These are phyloP conservation scores for Isatis lusitanica DNA, from an alignment of 441 rosid species.

Conservation along the genomic window DNA sequence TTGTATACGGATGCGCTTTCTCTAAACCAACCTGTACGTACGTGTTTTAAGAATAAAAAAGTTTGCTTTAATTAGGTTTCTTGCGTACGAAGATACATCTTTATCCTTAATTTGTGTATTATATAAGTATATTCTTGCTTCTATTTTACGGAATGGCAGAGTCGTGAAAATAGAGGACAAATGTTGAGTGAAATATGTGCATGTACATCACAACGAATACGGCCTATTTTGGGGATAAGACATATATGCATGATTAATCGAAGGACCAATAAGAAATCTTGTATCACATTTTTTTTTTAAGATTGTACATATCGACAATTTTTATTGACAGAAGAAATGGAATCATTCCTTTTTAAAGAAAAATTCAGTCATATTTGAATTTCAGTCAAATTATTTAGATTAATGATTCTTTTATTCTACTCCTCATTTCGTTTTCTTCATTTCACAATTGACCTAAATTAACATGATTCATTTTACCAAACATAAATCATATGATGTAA, in stretches of 20 bases:
- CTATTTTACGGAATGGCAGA: too few species aligned
- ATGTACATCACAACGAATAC: not conserved
- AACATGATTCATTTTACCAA: not conserved
- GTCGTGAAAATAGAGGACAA: not conserved
- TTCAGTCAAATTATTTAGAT: not conserved
- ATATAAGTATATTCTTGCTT: not conserved
- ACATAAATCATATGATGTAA: not conserved
- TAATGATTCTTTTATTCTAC: not conserved
- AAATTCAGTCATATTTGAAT: not conserved
- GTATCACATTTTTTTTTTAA: too few species aligned
- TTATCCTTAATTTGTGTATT: not conserved
- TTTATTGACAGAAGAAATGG: too few species aligned
- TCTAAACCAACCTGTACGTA: conserved; percentile 48
- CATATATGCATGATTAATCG: too few species aligned
- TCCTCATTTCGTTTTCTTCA: not conserved
- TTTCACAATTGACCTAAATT: not conserved
- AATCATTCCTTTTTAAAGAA: too few species aligned
- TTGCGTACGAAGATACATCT: conserved; percentile 5
- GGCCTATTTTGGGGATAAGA: too few species aligned
- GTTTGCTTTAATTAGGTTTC: not conserved
- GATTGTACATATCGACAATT: too few species aligned
- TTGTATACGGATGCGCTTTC: conserved; percentile 52
- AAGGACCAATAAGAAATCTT: too few species aligned
- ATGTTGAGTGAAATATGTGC: not conserved
- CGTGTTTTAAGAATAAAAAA: not conserved